Conservation (phyloP, 2,329 filamentous ascomycete genomes). For the Penicillium sp. region DNA sequence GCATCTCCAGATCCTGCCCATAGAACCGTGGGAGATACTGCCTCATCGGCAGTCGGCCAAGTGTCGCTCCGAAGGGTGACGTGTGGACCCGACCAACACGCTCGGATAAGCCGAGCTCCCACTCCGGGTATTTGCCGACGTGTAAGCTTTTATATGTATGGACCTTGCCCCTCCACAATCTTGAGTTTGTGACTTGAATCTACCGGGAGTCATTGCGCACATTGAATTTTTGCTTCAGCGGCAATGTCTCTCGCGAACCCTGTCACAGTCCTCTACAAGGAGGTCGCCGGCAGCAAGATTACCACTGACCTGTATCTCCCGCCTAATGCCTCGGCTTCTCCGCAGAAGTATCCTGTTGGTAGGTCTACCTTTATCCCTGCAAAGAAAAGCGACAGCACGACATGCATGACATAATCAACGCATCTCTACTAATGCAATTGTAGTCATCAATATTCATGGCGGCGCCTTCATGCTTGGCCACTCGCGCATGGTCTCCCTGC, state of each 20-base stretch:
- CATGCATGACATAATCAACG: background rate
- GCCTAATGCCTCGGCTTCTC: slow-evolving; percentile 3
- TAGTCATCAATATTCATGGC: slow-evolving; percentile 48
- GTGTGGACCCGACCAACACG: background rate
- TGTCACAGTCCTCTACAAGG: slow-evolving; percentile 26
- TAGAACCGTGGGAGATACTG: no score
- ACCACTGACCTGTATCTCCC: slow-evolving; percentile 32
- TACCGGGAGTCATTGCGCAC: background rate
- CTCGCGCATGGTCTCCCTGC: slow-evolving; percentile 41
- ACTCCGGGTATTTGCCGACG: slow-evolving; percentile 8
- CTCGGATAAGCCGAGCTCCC: slow-evolving; percentile 17
- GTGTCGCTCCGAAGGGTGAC: background rate
- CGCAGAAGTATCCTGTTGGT: slow-evolving; percentile 27
- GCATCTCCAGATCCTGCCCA: no score
- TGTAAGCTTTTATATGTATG: slow-evolving; percentile 5
- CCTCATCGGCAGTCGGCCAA: no score
- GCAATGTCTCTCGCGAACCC: slow-evolving; percentile 17
- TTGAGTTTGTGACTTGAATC: background rate
- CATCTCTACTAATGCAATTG: background rate
- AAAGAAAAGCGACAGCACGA: background rate
- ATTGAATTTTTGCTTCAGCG: background rate
- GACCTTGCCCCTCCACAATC: background rate
- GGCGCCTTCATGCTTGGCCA: slow-evolving; percentile 49
- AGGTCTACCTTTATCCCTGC: slow-evolving; percentile 4
- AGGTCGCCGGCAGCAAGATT: slow-evolving; percentile 24